These are phyloP conservation scores for Globisporangium heterothallicum DNA, from an alignment of 352 stramenopile genomes.

Conservation along the genomic window DNA sequence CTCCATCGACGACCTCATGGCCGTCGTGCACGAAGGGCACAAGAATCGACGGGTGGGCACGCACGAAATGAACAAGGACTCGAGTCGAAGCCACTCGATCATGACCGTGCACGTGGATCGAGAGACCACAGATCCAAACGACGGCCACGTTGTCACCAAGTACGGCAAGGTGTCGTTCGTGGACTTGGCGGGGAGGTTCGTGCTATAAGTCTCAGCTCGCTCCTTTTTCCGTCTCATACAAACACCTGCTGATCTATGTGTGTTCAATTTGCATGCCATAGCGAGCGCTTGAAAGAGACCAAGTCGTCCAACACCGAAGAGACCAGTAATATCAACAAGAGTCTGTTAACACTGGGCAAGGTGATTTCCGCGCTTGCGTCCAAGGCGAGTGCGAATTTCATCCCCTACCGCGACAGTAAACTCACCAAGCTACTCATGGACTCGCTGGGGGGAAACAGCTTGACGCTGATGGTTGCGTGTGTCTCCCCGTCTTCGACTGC, in stretches of 20 bases:
- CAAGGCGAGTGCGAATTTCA: constrained; percentile 40
- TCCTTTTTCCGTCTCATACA: background rate
- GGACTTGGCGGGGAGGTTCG: constrained; percentile 59
- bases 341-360: constrained; percentile 74
- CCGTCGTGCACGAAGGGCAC: constrained; percentile 72
- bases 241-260: no score
- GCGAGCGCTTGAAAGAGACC: constrained; percentile 71
- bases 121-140: constrained; percentile 36
- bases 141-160: constrained; percentile 43
- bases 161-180: constrained; percentile 81
- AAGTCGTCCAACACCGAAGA: constrained; percentile 67
- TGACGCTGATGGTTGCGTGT: constrained; percentile 84
- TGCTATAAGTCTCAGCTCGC: background rate
- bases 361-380: constrained; percentile 75
- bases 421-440: constrained; percentile 86
- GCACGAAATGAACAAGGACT: constrained; percentile 80
- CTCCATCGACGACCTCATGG: constrained; percentile 63
- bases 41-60: constrained; percentile 58
- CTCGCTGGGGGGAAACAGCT: constrained; percentile 70
- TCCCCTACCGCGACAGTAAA: constrained; percentile 83
- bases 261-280: no score
- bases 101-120: constrained; percentile 71
- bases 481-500: constrained; percentile 51
- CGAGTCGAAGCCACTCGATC: constrained; percentile 73
- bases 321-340: constrained; percentile 84